Conservation (phyloP, 208 protist genomes). For the Acanthamoeba healyi region DNA sequence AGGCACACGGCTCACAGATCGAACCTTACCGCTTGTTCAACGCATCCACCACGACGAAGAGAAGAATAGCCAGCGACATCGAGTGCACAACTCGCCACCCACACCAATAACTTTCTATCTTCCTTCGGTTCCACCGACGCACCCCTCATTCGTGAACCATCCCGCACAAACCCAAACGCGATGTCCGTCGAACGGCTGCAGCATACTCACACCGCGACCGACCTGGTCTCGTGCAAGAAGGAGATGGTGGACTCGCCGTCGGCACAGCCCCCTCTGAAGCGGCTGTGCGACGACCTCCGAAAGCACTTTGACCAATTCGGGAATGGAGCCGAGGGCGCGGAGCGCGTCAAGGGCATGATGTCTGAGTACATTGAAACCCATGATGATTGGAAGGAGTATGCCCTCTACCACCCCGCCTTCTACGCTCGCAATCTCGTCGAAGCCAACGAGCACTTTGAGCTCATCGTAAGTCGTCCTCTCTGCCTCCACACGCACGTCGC, state of each 20-base stretch:
- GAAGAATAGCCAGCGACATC: too few relatives aligned
- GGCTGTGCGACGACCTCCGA: background rate
- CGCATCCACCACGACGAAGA: too few relatives aligned
- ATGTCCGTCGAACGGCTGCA: too few relatives aligned
- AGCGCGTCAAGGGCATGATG: constrained; percentile 5
- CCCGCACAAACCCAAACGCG: too few relatives aligned
- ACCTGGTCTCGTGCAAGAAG: background rate
- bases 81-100: too few relatives aligned
- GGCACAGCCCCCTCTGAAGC: background rate
- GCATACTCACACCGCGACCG: too few relatives aligned
- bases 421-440: constrained; percentile 17
- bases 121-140: too few relatives aligned
- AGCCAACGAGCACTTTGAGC: constrained; percentile 23
- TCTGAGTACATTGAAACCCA: background rate
- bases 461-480: background rate
- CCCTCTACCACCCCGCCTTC: background rate
- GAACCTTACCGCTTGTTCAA: too few relatives aligned
- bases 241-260: background rate
- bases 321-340: background rate
- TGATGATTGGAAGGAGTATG: background rate
- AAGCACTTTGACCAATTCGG: constrained; percentile 33
- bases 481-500: background rate
- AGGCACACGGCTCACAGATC: too few relatives aligned
- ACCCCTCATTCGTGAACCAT: too few relatives aligned
- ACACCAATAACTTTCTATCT: too few relatives aligned